phyloP scores from a whole-genome alignment of 305 asterid genomes.

The Galium porrigens region DNA sequence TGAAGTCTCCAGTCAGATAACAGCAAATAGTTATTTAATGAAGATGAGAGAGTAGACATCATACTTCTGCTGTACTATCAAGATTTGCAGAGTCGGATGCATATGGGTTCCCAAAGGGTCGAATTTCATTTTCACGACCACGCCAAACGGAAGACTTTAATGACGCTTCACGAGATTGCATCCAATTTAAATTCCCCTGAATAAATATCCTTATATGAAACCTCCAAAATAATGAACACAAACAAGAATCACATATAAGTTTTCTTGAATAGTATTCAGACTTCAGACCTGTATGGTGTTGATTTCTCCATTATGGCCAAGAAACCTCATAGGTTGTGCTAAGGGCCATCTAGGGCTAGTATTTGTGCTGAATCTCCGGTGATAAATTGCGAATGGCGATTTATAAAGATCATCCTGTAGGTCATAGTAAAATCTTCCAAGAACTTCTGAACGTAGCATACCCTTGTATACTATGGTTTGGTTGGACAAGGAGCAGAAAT shows the following conservation, averaged over 20 bases:
- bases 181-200: slow-evolving; percentile 98
- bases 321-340: slow-evolving; percentile 98
- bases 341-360: slow-evolving; percentile 98
- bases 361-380: slow-evolving; percentile 92
- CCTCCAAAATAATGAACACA: slow-evolving; percentile 8
- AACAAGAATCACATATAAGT: slow-evolving; percentile 7
- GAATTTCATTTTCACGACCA: slow-evolving; percentile 85
- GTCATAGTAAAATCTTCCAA: slow-evolving; percentile 77
- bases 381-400: slow-evolving; percentile 90
- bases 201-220: slow-evolving; percentile 17
- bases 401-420: slow-evolving; percentile 59
- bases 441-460: slow-evolving; percentile 91
- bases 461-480: slow-evolving; percentile 96
- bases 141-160: slow-evolving; percentile 92
- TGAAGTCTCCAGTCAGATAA: background rate
- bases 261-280: slow-evolving; percentile 13
- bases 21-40: background rate
- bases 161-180: slow-evolving; percentile 94
- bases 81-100: slow-evolving; percentile 99
- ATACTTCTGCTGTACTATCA: slow-evolving; percentile 93
- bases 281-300: slow-evolving; percentile 88
- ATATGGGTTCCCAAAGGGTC: slow-evolving; percentile 90
- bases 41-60: slow-evolving; percentile 15
- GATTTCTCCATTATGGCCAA: slow-evolving; percentile 99
- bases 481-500: slow-evolving; percentile 91